Conservation (phyloP, 495 filamentous ascomycete genomes). For the Aspergillus conjunctus region DNA sequence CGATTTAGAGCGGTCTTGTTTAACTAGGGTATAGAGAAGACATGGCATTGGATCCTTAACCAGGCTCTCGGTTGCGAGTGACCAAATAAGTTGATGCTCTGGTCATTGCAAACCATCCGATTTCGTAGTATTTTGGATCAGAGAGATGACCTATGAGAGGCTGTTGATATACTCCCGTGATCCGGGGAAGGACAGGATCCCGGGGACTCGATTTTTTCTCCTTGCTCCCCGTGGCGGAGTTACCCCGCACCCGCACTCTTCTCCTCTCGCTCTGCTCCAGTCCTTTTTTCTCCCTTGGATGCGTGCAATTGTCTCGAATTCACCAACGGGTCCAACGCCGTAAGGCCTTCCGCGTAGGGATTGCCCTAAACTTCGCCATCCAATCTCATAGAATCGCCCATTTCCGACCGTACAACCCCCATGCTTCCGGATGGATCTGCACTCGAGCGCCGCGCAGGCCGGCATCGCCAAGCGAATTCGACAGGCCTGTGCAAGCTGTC, state of each 20-base stretch:
- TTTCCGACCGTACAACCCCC: background rate
- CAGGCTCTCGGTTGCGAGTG: too few species aligned
- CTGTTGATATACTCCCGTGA: too few species aligned
- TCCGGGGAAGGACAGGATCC: background rate
- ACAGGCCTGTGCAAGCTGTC: conserved; percentile 36
- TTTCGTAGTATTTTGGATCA: too few species aligned
- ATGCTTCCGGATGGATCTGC: background rate
- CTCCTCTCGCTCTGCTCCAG: background rate
- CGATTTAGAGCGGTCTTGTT: too few species aligned
- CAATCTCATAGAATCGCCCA: background rate
- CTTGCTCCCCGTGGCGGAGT: too few species aligned
- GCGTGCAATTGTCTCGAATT: background rate
- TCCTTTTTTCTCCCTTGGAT: background rate
- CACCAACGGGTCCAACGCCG: background rate
- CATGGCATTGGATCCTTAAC: too few species aligned
- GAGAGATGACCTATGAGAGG: too few species aligned
- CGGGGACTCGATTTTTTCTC: background rate
- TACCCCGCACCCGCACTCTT: background rate
- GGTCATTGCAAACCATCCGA: too few species aligned
- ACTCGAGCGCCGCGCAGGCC: background rate
- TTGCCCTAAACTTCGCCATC: background rate
- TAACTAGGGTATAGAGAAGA: too few species aligned
- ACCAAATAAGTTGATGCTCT: too few species aligned
- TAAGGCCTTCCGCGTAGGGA: background rate
- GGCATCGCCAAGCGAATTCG: conserved; percentile 31